Percentiles rank a stretch among this genome's conserved stretches.
Conservation (phyloP, 345 rosid species). For the Nasturtium officinale region DNA sequence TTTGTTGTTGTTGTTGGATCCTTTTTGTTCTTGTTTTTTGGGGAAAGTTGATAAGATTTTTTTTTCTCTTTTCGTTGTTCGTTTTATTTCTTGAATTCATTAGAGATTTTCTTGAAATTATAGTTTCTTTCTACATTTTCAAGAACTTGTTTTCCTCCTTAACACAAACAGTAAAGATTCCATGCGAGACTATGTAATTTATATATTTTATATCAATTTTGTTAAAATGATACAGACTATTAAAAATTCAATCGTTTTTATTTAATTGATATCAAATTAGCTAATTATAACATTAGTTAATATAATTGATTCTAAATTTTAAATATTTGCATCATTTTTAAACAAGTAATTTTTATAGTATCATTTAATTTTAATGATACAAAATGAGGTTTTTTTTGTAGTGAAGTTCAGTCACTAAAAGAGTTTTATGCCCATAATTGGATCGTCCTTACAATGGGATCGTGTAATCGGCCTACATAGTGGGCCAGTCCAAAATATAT, state of each 20-base stretch:
- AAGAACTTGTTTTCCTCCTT: not conserved
- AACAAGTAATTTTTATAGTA: too few species aligned
- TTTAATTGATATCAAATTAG: too few species aligned
- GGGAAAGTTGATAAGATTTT: not conserved
- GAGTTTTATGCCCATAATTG: not conserved
- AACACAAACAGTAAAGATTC: not conserved
- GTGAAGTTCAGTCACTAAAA: not conserved
- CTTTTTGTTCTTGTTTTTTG: not conserved
- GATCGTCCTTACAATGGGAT: not conserved
- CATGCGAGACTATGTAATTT: not conserved
- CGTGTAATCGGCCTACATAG: not conserved
- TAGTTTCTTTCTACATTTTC: not conserved
- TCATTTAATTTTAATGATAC: too few species aligned
- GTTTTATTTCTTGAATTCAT: constrained; percentile 20
- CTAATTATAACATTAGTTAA: too few species aligned
- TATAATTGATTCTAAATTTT: too few species aligned
- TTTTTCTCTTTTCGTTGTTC: not conserved
- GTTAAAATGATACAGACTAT: too few species aligned
- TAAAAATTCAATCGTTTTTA: too few species aligned
- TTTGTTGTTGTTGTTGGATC: not conserved
- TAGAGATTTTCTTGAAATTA: not conserved
- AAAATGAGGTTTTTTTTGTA: too few species aligned
- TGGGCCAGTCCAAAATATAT: not conserved
- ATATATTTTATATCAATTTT: too few species aligned
- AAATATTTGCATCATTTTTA: too few species aligned